Percentiles rank a stretch among this genome's conserved stretches.
Evolutionary conservation across 768 basidiomycete species (phyloP).

Genomic region (Paxillus rubicundulus): DNA sequence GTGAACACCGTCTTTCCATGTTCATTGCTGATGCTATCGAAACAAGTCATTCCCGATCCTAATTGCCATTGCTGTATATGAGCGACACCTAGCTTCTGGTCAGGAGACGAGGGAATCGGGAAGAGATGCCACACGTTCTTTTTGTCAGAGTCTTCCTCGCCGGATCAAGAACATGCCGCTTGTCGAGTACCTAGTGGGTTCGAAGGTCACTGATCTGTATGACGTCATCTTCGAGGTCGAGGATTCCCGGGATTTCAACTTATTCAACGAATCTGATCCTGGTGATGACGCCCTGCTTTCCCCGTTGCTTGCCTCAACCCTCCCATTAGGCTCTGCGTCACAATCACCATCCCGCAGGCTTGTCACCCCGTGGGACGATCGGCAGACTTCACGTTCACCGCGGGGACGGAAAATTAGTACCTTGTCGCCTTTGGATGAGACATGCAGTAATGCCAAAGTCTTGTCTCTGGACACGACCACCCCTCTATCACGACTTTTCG

Average conservation of each 20-base stretch:
- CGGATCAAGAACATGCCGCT: conserved; percentile 72
- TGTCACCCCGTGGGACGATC: conserved; percentile 7
- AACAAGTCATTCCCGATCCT: conserved; percentile 72
- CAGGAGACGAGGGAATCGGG: conserved; percentile 50
- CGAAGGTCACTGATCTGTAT: conserved; percentile 61
- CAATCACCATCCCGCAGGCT: conserved; percentile 4
- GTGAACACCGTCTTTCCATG: conserved; percentile 14
- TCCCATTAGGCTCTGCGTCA: conserved; percentile 10
- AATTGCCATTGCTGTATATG: conserved; percentile 73
- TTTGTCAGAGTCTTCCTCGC: conserved; percentile 67
- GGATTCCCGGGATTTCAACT: conserved; percentile 41
- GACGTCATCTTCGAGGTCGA: conserved; percentile 81
- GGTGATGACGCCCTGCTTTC: conserved; percentile 27
- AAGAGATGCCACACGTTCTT: conserved; percentile 48
- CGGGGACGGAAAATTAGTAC: conserved; percentile 28
- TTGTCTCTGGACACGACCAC: conserved; percentile 29
- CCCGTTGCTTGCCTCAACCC: conserved; percentile 5
- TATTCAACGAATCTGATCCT: conserved; percentile 52
- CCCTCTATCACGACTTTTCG: conserved; percentile 27
- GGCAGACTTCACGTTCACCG: conserved; percentile 5
- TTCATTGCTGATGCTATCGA: neutral
- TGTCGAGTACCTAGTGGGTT: conserved; percentile 74
- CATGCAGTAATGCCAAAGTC: conserved; percentile 29
- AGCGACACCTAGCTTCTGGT: conserved; percentile 62
- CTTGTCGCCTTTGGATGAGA: conserved; percentile 26